A percentile compares a stretch with the other conserved stretches of the same genome.
Conservation (phyloP, 169 alveolate species). For the Cryptosporidium parvum region DNA sequence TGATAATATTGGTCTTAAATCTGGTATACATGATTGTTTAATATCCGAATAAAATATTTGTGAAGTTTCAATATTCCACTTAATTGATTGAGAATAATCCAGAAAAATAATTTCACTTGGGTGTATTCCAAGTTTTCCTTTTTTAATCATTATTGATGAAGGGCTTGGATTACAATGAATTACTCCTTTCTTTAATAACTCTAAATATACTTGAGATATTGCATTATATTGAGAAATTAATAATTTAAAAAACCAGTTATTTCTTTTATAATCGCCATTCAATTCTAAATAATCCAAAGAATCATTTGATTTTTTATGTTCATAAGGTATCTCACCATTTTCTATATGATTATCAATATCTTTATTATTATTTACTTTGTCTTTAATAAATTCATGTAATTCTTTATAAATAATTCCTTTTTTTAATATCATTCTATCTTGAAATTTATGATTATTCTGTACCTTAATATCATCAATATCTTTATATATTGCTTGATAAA, state of each 20-base stretch:
- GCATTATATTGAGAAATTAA: constrained; percentile 47
- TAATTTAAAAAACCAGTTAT: constrained; percentile 28
- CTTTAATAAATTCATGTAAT: constrained; percentile 14
- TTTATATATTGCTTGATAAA: constrained; percentile 29
- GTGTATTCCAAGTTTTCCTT: constrained; percentile 39
- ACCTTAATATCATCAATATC: constrained; percentile 64
- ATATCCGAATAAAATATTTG: constrained; percentile 57
- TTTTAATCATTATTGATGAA: constrained; percentile 66
- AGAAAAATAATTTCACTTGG: constrained; percentile 51
- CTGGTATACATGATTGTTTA: constrained; percentile 64
- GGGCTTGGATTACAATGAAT: constrained; percentile 71
- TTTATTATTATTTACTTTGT: background rate
- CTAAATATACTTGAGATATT: constrained; percentile 55
- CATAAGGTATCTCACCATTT: background rate
- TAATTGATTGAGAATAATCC: constrained; percentile 55
- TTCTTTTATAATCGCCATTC: background rate
- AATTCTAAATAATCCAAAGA: constrained; percentile 13
- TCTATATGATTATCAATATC: background rate
- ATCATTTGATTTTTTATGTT: background rate
- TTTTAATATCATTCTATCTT: constrained; percentile 56
- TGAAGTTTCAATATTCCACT: constrained; percentile 64
- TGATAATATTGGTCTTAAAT: constrained; percentile 52
- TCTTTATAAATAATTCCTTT: constrained; percentile 57
- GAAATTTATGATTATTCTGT: constrained; percentile 50
- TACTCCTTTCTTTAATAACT: constrained; percentile 59